Percentiles rank a stretch among this genome's conserved stretches.
phyloP scores from a whole-genome alignment of 164 flowering plant species.

The Vitis amurensis region DNA sequence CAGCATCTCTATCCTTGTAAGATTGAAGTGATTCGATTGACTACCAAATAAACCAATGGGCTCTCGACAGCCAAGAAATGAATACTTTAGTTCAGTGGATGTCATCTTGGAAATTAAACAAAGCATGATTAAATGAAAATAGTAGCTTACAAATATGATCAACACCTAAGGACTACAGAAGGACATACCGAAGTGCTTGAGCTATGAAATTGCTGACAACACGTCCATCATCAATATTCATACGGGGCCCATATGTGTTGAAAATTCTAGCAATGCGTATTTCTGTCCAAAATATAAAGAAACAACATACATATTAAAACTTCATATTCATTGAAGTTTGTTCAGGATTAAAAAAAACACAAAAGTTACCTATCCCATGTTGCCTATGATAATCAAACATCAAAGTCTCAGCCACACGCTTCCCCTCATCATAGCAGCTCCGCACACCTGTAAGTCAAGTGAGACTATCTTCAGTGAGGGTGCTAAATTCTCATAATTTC shows the following conservation, averaged over 20 bases:
- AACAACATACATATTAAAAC: background rate
- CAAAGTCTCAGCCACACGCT: conserved; percentile 87
- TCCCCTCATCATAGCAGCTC: conserved; percentile 89
- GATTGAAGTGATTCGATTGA: too few species aligned
- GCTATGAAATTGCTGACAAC: conserved; percentile 90
- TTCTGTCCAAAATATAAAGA: conserved; percentile 30
- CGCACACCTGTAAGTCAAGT: conserved; percentile 52
- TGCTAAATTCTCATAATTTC: too few species aligned
- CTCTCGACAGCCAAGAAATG: too few species aligned
- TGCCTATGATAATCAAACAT: conserved; percentile 91
- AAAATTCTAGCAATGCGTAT: conserved; percentile 80
- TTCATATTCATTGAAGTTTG: background rate
- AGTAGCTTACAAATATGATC: background rate
- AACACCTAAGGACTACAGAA: background rate
- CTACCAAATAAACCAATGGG: too few species aligned
- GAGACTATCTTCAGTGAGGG: background rate
- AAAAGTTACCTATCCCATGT: conserved; percentile 67
- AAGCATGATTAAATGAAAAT: background rate
- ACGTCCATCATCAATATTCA: conserved; percentile 90
- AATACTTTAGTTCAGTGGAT: too few species aligned
- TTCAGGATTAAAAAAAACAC: background rate
- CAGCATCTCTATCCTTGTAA: too few species aligned
- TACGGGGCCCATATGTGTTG: conserved; percentile 84
- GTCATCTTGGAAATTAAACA: too few species aligned
- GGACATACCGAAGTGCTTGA: conserved; percentile 69